These are phyloP conservation scores for Arctostaphylos glauca DNA, from an alignment of 148 eudicot genomes.

Conservation along the genomic window DNA sequence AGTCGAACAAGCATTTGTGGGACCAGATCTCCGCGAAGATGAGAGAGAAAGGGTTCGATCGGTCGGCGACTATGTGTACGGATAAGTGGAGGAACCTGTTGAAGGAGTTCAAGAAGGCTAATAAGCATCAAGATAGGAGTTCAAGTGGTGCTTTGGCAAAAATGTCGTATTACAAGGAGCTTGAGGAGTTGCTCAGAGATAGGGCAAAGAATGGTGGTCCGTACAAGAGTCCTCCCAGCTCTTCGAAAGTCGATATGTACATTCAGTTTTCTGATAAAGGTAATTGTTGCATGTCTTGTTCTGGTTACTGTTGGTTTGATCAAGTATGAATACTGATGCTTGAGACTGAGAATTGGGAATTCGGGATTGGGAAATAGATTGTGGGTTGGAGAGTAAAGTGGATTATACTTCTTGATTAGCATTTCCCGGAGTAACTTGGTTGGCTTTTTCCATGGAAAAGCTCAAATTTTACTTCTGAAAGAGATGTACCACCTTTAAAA, in stretches of 20 bases:
- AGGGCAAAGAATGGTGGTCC: constrained; percentile 27
- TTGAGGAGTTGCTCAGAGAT: constrained; percentile 55
- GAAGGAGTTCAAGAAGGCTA: constrained; percentile 64
- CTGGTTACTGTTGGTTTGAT: neutral
- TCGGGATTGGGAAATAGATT: neutral
- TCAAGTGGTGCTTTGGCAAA: constrained; percentile 34
- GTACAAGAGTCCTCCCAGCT: constrained; percentile 10
- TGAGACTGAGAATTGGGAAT: neutral
- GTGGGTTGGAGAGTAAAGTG: neutral
- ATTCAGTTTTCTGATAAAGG: constrained; percentile 70
- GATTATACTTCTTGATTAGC: neutral
- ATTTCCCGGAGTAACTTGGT: neutral
- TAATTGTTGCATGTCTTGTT: neutral
- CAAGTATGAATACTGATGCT: neutral
- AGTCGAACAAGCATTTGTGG: constrained; percentile 89
- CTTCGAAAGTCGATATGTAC: constrained; percentile 44
- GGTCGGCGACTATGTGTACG: constrained; percentile 95
- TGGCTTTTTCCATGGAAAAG: neutral
- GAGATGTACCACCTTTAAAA: neutral
- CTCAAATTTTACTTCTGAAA: neutral
- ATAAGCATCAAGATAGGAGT: constrained; percentile 19
- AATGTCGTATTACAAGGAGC: constrained; percentile 62
- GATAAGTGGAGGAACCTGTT: constrained; percentile 91
- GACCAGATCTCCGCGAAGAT: constrained; percentile 73
- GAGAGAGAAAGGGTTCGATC: constrained; percentile 88